These are phyloP conservation scores for Coleophoma crateriformis DNA, from an alignment of 2,329 filamentous ascomycete species.

Conservation along the genomic window DNA sequence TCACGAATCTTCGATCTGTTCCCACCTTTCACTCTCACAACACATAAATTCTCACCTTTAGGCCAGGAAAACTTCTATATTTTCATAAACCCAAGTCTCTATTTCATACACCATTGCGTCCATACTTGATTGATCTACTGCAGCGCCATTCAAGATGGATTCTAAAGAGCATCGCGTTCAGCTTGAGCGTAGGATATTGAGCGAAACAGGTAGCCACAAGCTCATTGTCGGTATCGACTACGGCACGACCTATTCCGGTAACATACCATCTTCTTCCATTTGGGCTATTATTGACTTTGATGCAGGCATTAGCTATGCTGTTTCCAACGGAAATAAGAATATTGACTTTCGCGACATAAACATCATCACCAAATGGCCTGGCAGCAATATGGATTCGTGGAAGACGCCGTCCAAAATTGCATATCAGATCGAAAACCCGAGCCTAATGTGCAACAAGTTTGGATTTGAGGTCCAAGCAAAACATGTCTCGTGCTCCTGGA, in stretches of 20 bases:
- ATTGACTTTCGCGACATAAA: constrained; percentile 12
- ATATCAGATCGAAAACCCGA: constrained; percentile 11
- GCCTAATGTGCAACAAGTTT: constrained; percentile 11
- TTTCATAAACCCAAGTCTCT: neutral
- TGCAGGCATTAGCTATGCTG: constrained; percentile 5
- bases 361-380: constrained; percentile 13
- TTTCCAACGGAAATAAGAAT: constrained; percentile 2
- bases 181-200: neutral
- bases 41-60: neutral
- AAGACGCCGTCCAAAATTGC: constrained; percentile 17
- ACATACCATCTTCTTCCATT: neutral
- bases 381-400: constrained; percentile 4
- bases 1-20: too few relatives aligned
- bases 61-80: neutral
- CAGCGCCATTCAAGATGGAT: neutral
- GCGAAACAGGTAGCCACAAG: constrained; percentile 6
- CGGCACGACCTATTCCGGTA: constrained; percentile 20
- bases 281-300: neutral
- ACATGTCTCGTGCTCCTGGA: constrained; percentile 19
- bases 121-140: neutral
- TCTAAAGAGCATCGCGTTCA: neutral
- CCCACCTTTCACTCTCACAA: neutral
- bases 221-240: constrained; percentile 21
- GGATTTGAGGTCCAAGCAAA: constrained; percentile 17
- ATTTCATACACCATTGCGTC: neutral